A percentile compares a stretch with the other conserved stretches of the same genome.
phyloP scores from a whole-genome alignment of 83 land plant genomes.

The Diphasiastrum complanatum region DNA sequence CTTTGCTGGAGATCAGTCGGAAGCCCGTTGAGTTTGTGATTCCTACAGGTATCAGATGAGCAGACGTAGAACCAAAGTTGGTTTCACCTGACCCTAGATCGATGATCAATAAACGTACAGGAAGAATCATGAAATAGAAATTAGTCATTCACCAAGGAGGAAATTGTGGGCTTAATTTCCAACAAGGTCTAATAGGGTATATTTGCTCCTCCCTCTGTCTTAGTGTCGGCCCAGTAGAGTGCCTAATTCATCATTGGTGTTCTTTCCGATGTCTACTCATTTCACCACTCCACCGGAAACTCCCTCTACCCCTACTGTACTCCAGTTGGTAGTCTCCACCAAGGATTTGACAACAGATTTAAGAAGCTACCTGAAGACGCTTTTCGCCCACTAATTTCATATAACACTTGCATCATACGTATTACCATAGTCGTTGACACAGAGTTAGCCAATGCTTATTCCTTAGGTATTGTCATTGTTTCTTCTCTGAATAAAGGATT shows the following conservation, averaged over 20 bases:
- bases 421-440: not conserved
- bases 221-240: slow-evolving; percentile 13
- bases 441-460: not conserved
- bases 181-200: too few relatives aligned
- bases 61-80: too few relatives aligned
- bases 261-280: slow-evolving; percentile 16
- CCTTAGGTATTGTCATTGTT: slow-evolving; percentile 1
- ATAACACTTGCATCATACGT: slow-evolving; percentile 20
- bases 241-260: slow-evolving; percentile 24
- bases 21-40: too few relatives aligned
- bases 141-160: too few relatives aligned
- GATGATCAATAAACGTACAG: too few relatives aligned
- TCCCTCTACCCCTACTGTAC: slow-evolving; percentile 25
- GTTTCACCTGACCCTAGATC: too few relatives aligned
- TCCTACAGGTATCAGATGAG: too few relatives aligned
- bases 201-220: slow-evolving; percentile 12
- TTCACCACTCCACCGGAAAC: slow-evolving; percentile 11
- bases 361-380: slow-evolving; percentile 16
- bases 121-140: too few relatives aligned
- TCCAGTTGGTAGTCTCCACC: slow-evolving; percentile 18
- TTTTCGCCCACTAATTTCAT: slow-evolving; percentile 3
- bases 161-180: too few relatives aligned
- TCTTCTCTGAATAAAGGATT: not conserved
- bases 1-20: too few relatives aligned
- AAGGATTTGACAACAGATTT: slow-evolving; percentile 6